A percentile compares a stretch with the other conserved stretches of the same genome.
phyloP scores from a whole-genome alignment of 106 monocot genomes.

The Posidonia australis region DNA sequence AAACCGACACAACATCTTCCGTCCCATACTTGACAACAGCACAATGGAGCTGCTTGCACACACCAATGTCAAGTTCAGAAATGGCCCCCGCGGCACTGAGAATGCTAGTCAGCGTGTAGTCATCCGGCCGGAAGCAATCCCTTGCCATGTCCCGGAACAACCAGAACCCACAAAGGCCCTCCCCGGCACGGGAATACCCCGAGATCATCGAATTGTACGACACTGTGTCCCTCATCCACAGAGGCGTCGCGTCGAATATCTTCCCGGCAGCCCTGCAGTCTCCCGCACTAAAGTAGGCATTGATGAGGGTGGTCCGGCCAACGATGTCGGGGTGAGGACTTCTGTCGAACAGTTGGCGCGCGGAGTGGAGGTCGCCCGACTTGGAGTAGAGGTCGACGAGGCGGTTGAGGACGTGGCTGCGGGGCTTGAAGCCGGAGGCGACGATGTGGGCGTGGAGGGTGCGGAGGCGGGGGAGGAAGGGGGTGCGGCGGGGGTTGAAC shows the following conservation, averaged over 20 bases:
- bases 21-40: slow-evolving; percentile 53
- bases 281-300: slow-evolving; percentile 37
- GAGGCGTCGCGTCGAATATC: slow-evolving; percentile 52
- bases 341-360: slow-evolving; percentile 38
- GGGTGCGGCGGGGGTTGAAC: neutral
- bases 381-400: slow-evolving; percentile 70
- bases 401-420: slow-evolving; percentile 71
- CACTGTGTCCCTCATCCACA: slow-evolving; percentile 45
- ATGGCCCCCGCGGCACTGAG: slow-evolving; percentile 43
- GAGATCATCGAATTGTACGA: slow-evolving; percentile 90
- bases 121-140: slow-evolving; percentile 38
- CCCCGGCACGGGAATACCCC: slow-evolving; percentile 40
- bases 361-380: slow-evolving; percentile 52
- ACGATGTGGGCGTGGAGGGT: slow-evolving; percentile 64
- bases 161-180: slow-evolving; percentile 14
- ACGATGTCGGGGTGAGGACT: slow-evolving; percentile 27
- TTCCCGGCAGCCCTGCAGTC: slow-evolving; percentile 28
- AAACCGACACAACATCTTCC: slow-evolving; percentile 37
- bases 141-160: slow-evolving; percentile 43
- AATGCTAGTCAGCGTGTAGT: slow-evolving; percentile 64
- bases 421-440: slow-evolving; percentile 62
- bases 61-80: neutral
- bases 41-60: slow-evolving; percentile 55
- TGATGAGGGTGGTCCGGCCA: slow-evolving; percentile 53
- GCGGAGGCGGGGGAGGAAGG: slow-evolving; percentile 56